Evolutionary conservation across 805 yeast species (phyloP), one percentile per base, ranked within the genome.

Genomic region (Grigorovia transvaalensis): DNA sequence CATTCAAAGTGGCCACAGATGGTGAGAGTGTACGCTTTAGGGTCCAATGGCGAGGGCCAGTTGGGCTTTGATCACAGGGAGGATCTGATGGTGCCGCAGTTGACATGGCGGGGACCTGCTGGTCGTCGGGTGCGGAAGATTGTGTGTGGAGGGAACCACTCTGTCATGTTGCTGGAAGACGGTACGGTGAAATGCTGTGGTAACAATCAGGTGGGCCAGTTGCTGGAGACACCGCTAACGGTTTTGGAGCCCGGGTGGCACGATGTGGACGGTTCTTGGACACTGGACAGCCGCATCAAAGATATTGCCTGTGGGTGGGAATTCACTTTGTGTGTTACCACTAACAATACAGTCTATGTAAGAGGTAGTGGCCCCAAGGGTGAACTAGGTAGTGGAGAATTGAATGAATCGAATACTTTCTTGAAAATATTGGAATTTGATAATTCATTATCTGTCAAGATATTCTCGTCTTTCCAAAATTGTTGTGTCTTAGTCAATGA

Each of bases 101-200:
- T 55, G 15, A 33, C 38, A 3, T 33, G 38, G 38, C 9, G 15
- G 9, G 38, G 18, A 58, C 4, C 40, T 51, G 18, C 53, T 30
- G 33, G 19, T 33, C 41, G 41, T 23, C 30, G 19, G 15, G 75
- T 82, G 0, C 50, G 61, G 48, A 71, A 72, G 56, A 71, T 89
- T 12, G 76, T 74, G 0, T 81, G 89, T 58, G 97, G 96, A 4
- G 97, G 98, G 0, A 90, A 90, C 59, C 97, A 91, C 63, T 83
- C 95, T 0, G 58, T 87, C 17, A 54, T 88, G 2, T 63, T 88
- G 8, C 63, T 77, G 12, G 70, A 66, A 1, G 67, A 74, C 47
- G 91, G 91, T 5, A 63, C 67, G 0, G 64, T 83, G 1, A 81
- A 66, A 55, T 77, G 77, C 0, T 58, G 79, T 48, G 97, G 97